Evolutionary conservation across 1,284 basidiomycete species (phyloP), one percentile per base, ranked within the genome.

Genomic region (Austroboletus niveus): DNA sequence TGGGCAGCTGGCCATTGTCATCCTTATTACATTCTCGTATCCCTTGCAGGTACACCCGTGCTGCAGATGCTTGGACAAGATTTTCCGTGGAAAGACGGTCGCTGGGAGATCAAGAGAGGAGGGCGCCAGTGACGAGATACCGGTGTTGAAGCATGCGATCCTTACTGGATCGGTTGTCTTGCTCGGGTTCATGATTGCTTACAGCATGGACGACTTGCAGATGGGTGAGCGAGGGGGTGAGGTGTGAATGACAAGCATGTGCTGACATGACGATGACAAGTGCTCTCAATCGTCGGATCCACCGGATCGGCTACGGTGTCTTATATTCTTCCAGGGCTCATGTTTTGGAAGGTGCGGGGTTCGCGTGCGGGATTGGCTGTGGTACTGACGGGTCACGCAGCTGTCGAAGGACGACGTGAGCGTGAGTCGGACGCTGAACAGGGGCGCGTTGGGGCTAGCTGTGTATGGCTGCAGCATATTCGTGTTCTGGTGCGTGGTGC

Each of bases 241-340:
- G 34, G 45, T 48, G 30, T 29, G 42, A 35, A 10, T 14, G 50
- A 34, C 51, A 58, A 46, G 55, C 52, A 47, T 48, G 47, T 38
- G 41, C 49, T 59, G 49, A 68, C 39, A 52, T 32, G 48, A 40
- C 35, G 48, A 14, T 56, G 48, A 47, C 11, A 61, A 94, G 94
- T 98, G 11, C 77, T 98, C 30, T 92, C 94, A 5, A 97, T 99
- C 66, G 97, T 99, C 27, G 97, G 97, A 8, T 89, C 94, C 10
- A 97, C 96, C 0, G 97, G 97, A 15, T 95, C 92, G 17, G 98
- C 96, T 14, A 98, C 89, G 5, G 95, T 99, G 59, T 95, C 92
- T 9, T 99, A 99, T 71, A 98, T 99, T 65, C 79, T 99, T 5
- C 96, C 97, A 0, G 94, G 94, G 47, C 67, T 92, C 53, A 84